Conservation (phyloP, 345 rosid genomes). For the Stellera chamaejasme region DNA sequence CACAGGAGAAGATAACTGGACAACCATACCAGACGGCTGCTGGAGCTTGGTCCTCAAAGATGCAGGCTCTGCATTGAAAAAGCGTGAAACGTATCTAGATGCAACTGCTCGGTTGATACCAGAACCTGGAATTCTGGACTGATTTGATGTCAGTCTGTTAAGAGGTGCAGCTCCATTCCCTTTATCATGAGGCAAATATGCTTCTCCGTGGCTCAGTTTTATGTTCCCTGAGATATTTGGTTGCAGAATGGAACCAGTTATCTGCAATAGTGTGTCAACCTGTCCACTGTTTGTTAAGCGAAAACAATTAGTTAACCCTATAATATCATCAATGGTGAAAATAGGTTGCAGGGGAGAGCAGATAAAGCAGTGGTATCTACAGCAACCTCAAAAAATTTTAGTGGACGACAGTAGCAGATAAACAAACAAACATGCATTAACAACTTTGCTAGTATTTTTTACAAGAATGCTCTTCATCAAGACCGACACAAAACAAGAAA, state of each 20-base stretch:
- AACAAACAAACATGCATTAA: not conserved
- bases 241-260: slow-evolving; percentile 89
- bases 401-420: slow-evolving; percentile 6
- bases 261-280: slow-evolving; percentile 88
- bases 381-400: not conserved
- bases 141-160: slow-evolving; percentile 64
- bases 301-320: too few relatives aligned
- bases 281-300: slow-evolving; percentile 61
- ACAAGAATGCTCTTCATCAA: too few relatives aligned
- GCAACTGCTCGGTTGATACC: slow-evolving; percentile 75
- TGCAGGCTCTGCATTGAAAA: slow-evolving; percentile 61
- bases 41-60: slow-evolving; percentile 51
- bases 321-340: too few relatives aligned
- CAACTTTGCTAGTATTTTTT: too few relatives aligned
- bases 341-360: too few relatives aligned
- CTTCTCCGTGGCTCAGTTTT: slow-evolving; percentile 95
- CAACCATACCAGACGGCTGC: slow-evolving; percentile 45
- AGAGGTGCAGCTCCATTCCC: slow-evolving; percentile 72
- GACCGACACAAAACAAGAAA: not conserved
- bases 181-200: slow-evolving; percentile 95
- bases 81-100: slow-evolving; percentile 77
- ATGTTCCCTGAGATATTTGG: slow-evolving; percentile 93
- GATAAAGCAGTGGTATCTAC: too few relatives aligned
- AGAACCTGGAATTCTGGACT: slow-evolving; percentile 56
- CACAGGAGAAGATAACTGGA: not conserved